Evolutionary conservation across 345 rosid genomes (phyloP).

Genomic region (Passiflora organensis): DNA sequence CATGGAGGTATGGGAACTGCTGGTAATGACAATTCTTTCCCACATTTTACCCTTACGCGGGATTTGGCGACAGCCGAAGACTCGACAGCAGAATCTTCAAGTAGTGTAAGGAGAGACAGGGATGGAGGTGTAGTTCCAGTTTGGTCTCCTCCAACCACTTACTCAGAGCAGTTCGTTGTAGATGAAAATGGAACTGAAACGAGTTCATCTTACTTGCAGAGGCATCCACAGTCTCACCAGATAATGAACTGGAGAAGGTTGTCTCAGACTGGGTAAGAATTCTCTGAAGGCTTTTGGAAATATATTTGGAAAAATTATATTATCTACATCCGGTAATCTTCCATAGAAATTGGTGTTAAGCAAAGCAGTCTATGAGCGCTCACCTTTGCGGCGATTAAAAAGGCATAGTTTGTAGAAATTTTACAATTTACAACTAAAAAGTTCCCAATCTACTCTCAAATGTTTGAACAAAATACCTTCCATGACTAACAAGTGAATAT

Average conservation of each 20-base stretch:
- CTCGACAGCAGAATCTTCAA: slow-evolving; percentile 88
- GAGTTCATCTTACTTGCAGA: slow-evolving; percentile 72
- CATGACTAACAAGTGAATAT: background rate
- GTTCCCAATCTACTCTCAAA: too few relatives aligned
- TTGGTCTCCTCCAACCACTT: slow-evolving; percentile 75
- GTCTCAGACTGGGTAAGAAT: slow-evolving; percentile 62
- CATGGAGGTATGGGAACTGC: slow-evolving; percentile 29
- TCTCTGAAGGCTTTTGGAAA: background rate
- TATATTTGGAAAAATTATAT: background rate
- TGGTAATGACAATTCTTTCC: slow-evolving; percentile 27
- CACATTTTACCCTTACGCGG: slow-evolving; percentile 37
- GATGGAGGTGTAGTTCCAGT: slow-evolving; percentile 88
- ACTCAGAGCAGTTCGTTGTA: slow-evolving; percentile 66
- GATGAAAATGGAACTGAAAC: slow-evolving; percentile 75
- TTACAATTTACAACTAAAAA: too few relatives aligned
- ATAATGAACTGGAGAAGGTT: slow-evolving; percentile 77
- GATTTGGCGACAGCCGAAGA: slow-evolving; percentile 60
- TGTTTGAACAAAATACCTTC: too few relatives aligned
- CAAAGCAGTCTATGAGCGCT: too few relatives aligned
- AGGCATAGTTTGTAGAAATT: background rate
- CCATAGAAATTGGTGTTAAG: too few relatives aligned
- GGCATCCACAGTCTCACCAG: slow-evolving; percentile 79
- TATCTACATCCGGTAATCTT: background rate
- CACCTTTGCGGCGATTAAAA: too few relatives aligned
- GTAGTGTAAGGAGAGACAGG: slow-evolving; percentile 70